These are phyloP conservation scores for Apiospora pterosperma DNA, from an alignment of 2,329 filamentous ascomycete species.

Conservation along the genomic window DNA sequence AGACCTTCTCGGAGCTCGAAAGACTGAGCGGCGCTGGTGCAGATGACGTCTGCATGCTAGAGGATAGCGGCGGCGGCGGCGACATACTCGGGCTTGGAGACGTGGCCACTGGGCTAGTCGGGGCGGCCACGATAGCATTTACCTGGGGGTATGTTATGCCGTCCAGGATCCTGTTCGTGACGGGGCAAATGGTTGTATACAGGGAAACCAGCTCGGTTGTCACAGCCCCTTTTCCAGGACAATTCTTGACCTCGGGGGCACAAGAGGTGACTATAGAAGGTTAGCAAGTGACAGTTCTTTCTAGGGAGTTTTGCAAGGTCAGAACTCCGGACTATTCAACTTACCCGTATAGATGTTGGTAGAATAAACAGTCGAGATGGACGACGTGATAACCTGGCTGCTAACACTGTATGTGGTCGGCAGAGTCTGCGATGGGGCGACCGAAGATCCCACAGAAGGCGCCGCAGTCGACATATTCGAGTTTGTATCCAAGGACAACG, in stretches of 20 bases:
- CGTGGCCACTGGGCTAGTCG: not conserved
- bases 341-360: slow-evolving; percentile 24
- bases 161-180: slow-evolving; percentile 12
- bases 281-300: slow-evolving; percentile 9
- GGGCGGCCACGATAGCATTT: not conserved
- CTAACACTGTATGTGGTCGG: slow-evolving; percentile 20
- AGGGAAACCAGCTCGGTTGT: slow-evolving; percentile 26
- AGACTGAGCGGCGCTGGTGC: not conserved
- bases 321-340: slow-evolving; percentile 24
- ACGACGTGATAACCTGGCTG: slow-evolving; percentile 7
- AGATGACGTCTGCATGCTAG: not conserved
- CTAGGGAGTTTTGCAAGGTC: slow-evolving; percentile 3
- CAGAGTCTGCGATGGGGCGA: slow-evolving; percentile 13
- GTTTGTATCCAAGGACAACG: not conserved
- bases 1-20: not conserved
- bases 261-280: slow-evolving; percentile 18
- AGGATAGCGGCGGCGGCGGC: not conserved
- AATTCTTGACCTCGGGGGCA: slow-evolving; percentile 20
- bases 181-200: slow-evolving; percentile 27
- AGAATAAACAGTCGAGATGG: slow-evolving; percentile 22
- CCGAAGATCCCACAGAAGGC: not conserved
- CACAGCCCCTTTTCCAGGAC: slow-evolving; percentile 22
- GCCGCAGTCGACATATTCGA: not conserved
- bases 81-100: not conserved
- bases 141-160: slow-evolving; percentile 6